Conservation (phyloP, 2,329 filamentous ascomycete genomes). For the Cladorrhinum sp. region DNA sequence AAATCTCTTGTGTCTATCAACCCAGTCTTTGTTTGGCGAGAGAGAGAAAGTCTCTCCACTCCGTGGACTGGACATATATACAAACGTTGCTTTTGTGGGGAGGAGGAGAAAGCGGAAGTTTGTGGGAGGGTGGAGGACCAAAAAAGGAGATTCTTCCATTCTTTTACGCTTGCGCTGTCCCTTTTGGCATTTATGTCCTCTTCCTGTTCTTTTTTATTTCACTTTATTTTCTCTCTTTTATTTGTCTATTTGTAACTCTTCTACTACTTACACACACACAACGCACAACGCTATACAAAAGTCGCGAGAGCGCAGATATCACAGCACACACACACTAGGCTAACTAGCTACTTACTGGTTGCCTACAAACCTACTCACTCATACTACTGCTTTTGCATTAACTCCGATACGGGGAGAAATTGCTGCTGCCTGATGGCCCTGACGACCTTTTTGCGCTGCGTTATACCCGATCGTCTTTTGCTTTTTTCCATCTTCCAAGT, state of each 20-base stretch:
- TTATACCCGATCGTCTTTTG: neutral
- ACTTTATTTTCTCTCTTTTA: conserved; percentile 2
- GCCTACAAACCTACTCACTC: neutral
- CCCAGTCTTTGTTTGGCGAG: conserved; percentile 1
- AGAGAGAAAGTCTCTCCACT: neutral
- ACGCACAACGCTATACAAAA: neutral
- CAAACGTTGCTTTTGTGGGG: conserved; percentile 8
- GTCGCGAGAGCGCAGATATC: neutral
- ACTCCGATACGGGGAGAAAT: neutral
- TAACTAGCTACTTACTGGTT: neutral
- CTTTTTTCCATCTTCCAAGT: neutral
- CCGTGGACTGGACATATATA: conserved; percentile 5
- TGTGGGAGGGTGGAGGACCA: conserved; percentile 7
- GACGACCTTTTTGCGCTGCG: neutral
- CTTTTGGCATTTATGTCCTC: neutral
- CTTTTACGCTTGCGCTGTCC: neutral
- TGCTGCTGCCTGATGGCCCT: neutral
- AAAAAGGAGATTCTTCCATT: neutral
- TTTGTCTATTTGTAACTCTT: neutral
- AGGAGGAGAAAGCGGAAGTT: neutral
- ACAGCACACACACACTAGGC: neutral
- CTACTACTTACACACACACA: neutral
- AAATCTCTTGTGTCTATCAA: conserved; percentile 21
- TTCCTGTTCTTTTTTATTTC: neutral
- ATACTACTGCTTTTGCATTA: neutral